These are phyloP conservation scores for Chalciporus sp. DNA, from an alignment of 1,284 basidiomycete species.

Conservation along the genomic window DNA sequence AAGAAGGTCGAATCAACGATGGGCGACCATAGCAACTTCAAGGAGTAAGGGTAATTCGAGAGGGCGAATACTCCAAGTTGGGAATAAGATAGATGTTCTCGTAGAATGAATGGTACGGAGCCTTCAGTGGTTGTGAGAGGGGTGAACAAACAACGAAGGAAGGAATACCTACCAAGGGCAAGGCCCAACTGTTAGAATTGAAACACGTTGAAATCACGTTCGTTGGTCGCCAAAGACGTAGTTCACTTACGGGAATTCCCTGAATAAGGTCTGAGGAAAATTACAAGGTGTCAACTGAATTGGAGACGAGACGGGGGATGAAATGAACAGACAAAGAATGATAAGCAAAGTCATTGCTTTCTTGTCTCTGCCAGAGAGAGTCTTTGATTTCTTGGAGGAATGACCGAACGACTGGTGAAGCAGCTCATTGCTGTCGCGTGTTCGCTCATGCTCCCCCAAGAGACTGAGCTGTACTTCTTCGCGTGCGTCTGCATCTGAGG, in stretches of 20 bases:
- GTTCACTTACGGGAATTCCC: slow-evolving; percentile 86
- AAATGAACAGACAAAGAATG: slow-evolving; percentile 75
- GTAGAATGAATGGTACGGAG: slow-evolving; percentile 95
- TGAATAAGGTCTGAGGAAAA: slow-evolving; percentile 77
- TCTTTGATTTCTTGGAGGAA: slow-evolving; percentile 41
- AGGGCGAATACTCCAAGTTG: slow-evolving; percentile 95
- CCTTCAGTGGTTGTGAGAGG: slow-evolving; percentile 50
- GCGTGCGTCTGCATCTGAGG: slow-evolving; percentile 38
- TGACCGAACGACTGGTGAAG: slow-evolving; percentile 14
- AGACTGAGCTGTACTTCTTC: slow-evolving; percentile 69
- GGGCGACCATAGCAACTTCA: slow-evolving; percentile 98
- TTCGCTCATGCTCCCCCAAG: slow-evolving; percentile 59
- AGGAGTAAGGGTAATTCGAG: slow-evolving; percentile 94
- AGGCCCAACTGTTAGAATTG: slow-evolving; percentile 59
- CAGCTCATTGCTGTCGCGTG: slow-evolving; percentile 38
- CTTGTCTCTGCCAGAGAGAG: slow-evolving; percentile 76
- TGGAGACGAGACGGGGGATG: slow-evolving; percentile 9
- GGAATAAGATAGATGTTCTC: slow-evolving; percentile 94
- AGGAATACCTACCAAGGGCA: slow-evolving; percentile 59
- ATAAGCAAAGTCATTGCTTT: slow-evolving; percentile 86
- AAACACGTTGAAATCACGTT: slow-evolving; percentile 15
- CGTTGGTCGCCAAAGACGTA: slow-evolving; percentile 15
- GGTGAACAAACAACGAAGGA: not conserved
- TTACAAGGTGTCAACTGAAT: slow-evolving; percentile 17
- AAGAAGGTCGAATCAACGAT: slow-evolving; percentile 94